Conservation (phyloP, 2,329 filamentous ascomycete genomes). For the Ceratocystis eucalypticola region DNA sequence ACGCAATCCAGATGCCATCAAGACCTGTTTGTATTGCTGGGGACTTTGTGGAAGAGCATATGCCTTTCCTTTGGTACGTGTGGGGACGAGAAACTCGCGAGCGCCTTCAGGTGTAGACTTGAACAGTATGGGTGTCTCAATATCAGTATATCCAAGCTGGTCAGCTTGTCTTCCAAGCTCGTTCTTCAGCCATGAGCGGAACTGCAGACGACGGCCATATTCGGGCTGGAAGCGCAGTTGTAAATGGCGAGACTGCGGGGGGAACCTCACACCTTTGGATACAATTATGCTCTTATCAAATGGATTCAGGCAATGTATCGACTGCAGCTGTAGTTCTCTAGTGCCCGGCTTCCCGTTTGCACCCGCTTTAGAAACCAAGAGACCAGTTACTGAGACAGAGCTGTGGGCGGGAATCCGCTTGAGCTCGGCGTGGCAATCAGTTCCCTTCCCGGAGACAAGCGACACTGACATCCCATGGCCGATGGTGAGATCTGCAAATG, state of each 20-base stretch:
- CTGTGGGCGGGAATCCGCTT: constrained; percentile 37
- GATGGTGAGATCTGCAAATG: constrained; percentile 49
- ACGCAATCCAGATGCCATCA: constrained; percentile 78
- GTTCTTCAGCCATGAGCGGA: constrained; percentile 49
- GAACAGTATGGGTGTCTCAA: constrained; percentile 90
- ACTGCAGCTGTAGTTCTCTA: constrained; percentile 26
- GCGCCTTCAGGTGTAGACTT: constrained; percentile 96
- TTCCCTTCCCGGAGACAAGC: constrained; percentile 29
- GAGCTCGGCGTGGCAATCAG: constrained; percentile 31
- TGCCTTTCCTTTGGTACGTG: constrained; percentile 57
- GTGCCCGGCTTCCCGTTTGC: constrained; percentile 20
- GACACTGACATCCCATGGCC: constrained; percentile 27
- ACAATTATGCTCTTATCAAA: constrained; percentile 68
- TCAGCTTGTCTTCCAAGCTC: constrained; percentile 42
- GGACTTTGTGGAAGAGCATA: constrained; percentile 94
- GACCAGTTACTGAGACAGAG: constrained; percentile 38
- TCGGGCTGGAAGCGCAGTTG: constrained; percentile 64
- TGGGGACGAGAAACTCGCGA: constrained; percentile 86
- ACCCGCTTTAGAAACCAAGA: constrained; percentile 23
- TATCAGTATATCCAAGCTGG: constrained; percentile 51
- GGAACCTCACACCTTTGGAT: constrained; percentile 58
- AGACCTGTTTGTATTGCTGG: constrained; percentile 95
- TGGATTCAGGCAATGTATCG: constrained; percentile 54
- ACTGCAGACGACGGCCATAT: constrained; percentile 53
- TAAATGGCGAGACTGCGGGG: constrained; percentile 62